A percentile compares a stretch with the other conserved stretches of the same genome.
phyloP scores from a whole-genome alignment of 148 eudicot genomes.

The Persicaria tinctoria region DNA sequence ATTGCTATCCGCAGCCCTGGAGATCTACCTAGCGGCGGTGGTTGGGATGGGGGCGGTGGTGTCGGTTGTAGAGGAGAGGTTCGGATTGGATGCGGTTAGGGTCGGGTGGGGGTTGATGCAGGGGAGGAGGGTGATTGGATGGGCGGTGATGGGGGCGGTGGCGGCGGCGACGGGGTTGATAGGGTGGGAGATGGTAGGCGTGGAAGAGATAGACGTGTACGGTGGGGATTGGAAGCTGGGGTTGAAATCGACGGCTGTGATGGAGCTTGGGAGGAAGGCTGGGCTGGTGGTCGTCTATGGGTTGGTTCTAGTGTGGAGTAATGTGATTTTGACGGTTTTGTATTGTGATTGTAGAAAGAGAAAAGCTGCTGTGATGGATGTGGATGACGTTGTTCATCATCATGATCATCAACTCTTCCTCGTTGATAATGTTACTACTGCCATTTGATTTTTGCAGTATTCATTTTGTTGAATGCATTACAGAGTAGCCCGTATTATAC shows the following conservation, averaged over 20 bases:
- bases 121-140: constrained; percentile 10
- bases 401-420: not conserved
- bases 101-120: constrained; percentile 13
- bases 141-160: constrained; percentile 1
- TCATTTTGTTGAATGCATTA: too few species aligned
- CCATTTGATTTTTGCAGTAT: not conserved
- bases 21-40: constrained; percentile 8
- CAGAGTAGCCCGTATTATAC: not conserved
- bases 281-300: constrained; percentile 25
- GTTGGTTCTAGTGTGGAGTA: constrained; percentile 29
- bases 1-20: not conserved
- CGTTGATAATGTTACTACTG: not conserved
- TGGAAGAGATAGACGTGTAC: constrained; percentile 16
- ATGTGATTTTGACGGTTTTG: constrained; percentile 24
- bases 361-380: not conserved
- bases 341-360: constrained; percentile 25
- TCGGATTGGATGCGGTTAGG: constrained; percentile 5
- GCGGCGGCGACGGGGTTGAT: not conserved
- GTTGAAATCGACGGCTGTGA: constrained; percentile 23
- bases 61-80: constrained; percentile 8
- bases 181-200: constrained; percentile 11
- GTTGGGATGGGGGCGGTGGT: constrained; percentile 7
- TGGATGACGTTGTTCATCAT: too few species aligned
- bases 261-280: constrained; percentile 15
- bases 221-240: constrained; percentile 17